Conservation (phyloP, 805 yeast species). For the Kluyveromyces starmeri region DNA sequence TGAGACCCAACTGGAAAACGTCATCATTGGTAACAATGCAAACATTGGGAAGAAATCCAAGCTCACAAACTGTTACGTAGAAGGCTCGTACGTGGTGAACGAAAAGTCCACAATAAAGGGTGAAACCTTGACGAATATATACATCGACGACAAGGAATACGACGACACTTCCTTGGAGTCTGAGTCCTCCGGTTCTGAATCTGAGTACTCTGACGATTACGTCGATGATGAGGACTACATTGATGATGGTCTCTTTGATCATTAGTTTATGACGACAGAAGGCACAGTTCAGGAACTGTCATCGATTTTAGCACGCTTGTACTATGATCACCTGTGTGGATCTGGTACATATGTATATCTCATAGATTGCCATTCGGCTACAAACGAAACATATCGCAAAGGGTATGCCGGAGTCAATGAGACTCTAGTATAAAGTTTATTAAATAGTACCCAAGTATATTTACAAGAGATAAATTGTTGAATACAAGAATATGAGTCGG, state of each 20-base stretch:
- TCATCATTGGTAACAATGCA: slow-evolving; percentile 69
- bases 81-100: slow-evolving; percentile 63
- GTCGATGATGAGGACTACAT: slow-evolving; percentile 39
- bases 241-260: slow-evolving; percentile 59
- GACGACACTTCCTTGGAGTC: slow-evolving; percentile 27
- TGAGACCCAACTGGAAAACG: slow-evolving; percentile 69
- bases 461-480: too few species aligned
- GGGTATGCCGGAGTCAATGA: too few species aligned
- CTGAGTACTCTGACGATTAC: slow-evolving; percentile 30
- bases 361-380: too few species aligned
- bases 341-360: too few species aligned
- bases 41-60: slow-evolving; percentile 54
- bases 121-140: slow-evolving; percentile 41
- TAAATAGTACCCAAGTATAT: too few species aligned
- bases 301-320: too few species aligned
- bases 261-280: too few species aligned
- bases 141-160: slow-evolving; percentile 17
- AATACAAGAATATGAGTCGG: too few species aligned
- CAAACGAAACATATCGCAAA: too few species aligned
- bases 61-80: slow-evolving; percentile 77
- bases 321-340: too few species aligned
- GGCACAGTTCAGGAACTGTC: too few species aligned
- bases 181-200: slow-evolving; percentile 25
- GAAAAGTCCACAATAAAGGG: slow-evolving; percentile 46
- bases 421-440: too few species aligned